A percentile compares a stretch with the other conserved stretches of the same genome.
These are phyloP conservation scores for Cordyceps militaris DNA, from an alignment of 2,329 filamentous ascomycete species.

Conservation along the genomic window DNA sequence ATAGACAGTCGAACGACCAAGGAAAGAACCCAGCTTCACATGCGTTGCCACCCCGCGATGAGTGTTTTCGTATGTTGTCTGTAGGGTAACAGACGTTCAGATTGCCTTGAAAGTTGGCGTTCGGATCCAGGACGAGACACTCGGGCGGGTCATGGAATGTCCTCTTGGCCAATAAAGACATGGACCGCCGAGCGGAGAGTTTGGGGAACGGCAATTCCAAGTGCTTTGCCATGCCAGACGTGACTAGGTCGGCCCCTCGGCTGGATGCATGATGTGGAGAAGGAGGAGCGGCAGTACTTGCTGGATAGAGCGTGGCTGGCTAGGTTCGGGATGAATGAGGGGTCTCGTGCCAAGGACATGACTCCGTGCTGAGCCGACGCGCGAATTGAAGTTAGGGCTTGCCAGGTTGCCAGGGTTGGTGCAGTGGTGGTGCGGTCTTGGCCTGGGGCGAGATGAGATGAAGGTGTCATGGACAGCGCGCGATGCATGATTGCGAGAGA, in stretches of 20 bases:
- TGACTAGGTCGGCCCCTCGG: constrained; percentile 3
- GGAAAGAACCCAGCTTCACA: too few species aligned
- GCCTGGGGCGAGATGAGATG: background rate
- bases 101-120: too few species aligned
- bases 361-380: constrained; percentile 5
- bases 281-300: background rate
- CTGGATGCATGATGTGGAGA: background rate
- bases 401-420: background rate
- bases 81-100: too few species aligned
- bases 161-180: background rate
- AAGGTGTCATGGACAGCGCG: background rate
- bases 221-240: background rate
- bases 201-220: background rate
- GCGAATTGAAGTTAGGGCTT: too few species aligned
- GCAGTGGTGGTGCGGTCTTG: background rate
- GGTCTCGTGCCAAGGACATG: constrained; percentile 6
- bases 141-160: background rate
- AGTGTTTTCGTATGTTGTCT: too few species aligned
- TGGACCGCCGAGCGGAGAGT: background rate
- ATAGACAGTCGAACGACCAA: too few species aligned
- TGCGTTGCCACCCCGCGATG: too few species aligned
- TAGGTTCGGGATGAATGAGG: constrained; percentile 1
- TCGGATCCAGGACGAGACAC: too few species aligned
- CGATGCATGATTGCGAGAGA: background rate
- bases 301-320: background rate